Evolutionary conservation across 495 filamentous ascomycete genomes (phyloP).

Genomic region (Aspergillus egyptiacus): DNA sequence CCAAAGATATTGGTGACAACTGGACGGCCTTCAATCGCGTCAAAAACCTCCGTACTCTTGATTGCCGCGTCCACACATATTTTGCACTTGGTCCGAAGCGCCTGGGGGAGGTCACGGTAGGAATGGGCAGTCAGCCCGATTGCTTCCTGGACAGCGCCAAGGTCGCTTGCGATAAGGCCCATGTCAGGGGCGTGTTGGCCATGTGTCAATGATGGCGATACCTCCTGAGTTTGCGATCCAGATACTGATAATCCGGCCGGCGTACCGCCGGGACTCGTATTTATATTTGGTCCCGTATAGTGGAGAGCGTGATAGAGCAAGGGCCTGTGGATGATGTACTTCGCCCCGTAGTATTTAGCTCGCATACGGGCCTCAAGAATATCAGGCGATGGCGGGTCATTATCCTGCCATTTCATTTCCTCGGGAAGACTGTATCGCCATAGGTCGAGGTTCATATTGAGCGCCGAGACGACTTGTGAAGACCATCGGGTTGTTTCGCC

Average conservation of each 20-base stretch:
- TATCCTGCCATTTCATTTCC: conserved; percentile 58
- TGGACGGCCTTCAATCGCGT: conserved; percentile 60
- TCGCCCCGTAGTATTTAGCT: conserved; percentile 90
- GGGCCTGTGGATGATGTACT: conserved; percentile 82
- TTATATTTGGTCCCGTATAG: conserved; percentile 29
- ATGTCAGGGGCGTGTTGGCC: conserved; percentile 25
- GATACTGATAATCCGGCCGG: conserved; percentile 26
- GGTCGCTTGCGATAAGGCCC: conserved; percentile 33
- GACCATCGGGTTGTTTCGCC: conserved; percentile 28
- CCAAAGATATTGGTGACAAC: conserved; percentile 94
- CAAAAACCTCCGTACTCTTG: conserved; percentile 81
- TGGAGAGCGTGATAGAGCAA: conserved; percentile 65
- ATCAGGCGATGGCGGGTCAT: conserved; percentile 60
- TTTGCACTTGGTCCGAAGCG: conserved; percentile 45
- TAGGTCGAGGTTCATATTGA: conserved; percentile 46
- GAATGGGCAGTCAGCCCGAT: conserved; percentile 8
- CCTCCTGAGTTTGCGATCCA: conserved; percentile 28
- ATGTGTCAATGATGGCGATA: conserved; percentile 28
- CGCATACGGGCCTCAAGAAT: conserved; percentile 81
- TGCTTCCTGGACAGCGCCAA: conserved; percentile 18
- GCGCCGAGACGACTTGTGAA: conserved; percentile 31
- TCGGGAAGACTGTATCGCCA: conserved; percentile 42
- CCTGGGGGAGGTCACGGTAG: conserved; percentile 30
- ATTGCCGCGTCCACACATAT: conserved; percentile 68
- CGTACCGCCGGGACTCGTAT: conserved; percentile 26